phyloP scores from a whole-genome alignment of 1,284 basidiomycete species.

The Lignosus rhinocerotis region DNA sequence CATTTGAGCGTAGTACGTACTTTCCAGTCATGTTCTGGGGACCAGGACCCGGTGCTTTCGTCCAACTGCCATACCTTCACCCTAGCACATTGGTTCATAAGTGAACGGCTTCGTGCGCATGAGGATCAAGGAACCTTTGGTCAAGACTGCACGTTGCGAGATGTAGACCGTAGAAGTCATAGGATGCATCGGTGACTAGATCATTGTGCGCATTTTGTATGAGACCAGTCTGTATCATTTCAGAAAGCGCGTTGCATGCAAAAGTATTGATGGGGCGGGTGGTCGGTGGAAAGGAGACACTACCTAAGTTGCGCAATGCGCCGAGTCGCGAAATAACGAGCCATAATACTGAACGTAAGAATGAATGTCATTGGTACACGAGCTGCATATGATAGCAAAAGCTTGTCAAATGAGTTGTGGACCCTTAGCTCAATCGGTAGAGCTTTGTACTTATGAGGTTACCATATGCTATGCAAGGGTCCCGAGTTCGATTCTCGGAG shows the following conservation, averaged over 20 bases:
- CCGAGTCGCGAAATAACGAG: too few relatives aligned
- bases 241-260: not conserved
- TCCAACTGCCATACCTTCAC: slow-evolving; percentile 85
- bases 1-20: slow-evolving; percentile 39
- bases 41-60: slow-evolving; percentile 71
- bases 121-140: slow-evolving; percentile 53
- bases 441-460: slow-evolving; percentile 51
- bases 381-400: not conserved
- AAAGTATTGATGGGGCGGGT: not conserved
- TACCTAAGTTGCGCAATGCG: not conserved
- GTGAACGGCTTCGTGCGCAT: not conserved
- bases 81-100: slow-evolving; percentile 38
- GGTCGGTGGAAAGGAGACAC: not conserved
- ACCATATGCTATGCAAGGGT: slow-evolving; percentile 42
- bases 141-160: slow-evolving; percentile 79
- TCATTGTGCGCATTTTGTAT: slow-evolving; percentile 76
- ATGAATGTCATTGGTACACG: too few relatives aligned
- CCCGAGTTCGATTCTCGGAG: slow-evolving; percentile 52
- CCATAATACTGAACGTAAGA: not conserved
- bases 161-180: slow-evolving; percentile 87
- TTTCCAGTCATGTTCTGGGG: slow-evolving; percentile 85
- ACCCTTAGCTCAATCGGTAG: slow-evolving; percentile 52
- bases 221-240: slow-evolving; percentile 74
- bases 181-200: slow-evolving; percentile 80
- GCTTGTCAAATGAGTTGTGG: slow-evolving; percentile 17